Conservation (phyloP, 2,329 filamentous ascomycete species). For the Sporothrix brasiliensis region DNA sequence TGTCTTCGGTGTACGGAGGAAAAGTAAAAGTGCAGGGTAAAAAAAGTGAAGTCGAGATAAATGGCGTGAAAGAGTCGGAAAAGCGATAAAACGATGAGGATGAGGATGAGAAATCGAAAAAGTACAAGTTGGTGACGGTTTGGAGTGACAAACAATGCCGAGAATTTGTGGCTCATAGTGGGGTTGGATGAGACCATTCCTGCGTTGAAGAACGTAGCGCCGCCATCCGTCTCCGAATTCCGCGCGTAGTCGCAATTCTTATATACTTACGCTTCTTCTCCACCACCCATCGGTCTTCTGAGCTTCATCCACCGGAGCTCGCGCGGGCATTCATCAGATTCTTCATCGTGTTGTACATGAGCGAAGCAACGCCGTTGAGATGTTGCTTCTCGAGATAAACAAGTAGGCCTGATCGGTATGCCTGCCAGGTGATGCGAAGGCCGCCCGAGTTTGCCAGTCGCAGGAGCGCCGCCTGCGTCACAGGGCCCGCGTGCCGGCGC, state of each 20-base stretch:
- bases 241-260: neutral
- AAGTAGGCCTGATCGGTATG: slow-evolving; percentile 74
- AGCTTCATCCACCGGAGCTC: neutral
- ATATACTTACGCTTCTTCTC: neutral
- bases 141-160: neutral
- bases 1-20: neutral
- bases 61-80: too few relatives aligned
- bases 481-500: slow-evolving; percentile 65
- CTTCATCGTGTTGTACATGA: slow-evolving; percentile 83
- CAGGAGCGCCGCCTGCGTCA: slow-evolving; percentile 67
- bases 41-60: neutral
- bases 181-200: slow-evolving; percentile 24
- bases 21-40: neutral
- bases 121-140: neutral
- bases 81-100: neutral
- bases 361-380: slow-evolving; percentile 65
- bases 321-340: slow-evolving; percentile 59
- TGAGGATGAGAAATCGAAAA: neutral
- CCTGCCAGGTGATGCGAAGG: slow-evolving; percentile 67
- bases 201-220: neutral
- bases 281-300: neutral
- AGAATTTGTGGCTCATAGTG: slow-evolving; percentile 30
- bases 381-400: slow-evolving; percentile 66
- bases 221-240: neutral
- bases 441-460: slow-evolving; percentile 68